These are phyloP conservation scores for Aspergillus campestris DNA, from an alignment of 495 filamentous ascomycete species.

Conservation along the genomic window DNA sequence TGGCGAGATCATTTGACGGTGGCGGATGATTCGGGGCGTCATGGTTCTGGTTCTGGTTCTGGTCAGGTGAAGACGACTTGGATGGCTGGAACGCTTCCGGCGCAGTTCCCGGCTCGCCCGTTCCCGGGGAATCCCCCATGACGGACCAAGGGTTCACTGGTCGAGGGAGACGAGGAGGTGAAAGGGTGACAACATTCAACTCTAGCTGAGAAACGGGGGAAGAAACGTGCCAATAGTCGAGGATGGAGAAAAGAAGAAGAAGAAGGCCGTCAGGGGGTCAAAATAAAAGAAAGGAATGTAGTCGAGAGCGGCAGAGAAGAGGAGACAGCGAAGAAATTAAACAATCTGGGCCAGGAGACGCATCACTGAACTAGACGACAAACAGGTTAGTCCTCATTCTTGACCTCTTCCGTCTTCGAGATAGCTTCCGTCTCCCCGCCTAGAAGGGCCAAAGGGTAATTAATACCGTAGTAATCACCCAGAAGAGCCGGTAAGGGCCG, in stretches of 20 bases:
- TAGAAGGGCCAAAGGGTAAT: too few species aligned
- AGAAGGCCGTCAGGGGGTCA: neutral
- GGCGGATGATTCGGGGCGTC: constrained; percentile 1
- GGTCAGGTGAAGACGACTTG: too few species aligned
- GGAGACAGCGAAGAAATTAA: neutral
- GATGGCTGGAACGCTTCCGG: constrained; percentile 27
- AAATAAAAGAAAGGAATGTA: neutral
- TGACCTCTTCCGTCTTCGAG: too few species aligned
- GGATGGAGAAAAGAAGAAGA: neutral
- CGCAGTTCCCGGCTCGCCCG: constrained; percentile 21
- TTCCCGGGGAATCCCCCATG: constrained; percentile 32
- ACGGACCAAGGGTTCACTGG: constrained; percentile 19
- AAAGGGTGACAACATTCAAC: neutral
- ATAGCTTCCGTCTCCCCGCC: too few species aligned
- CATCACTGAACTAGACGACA: too few species aligned
- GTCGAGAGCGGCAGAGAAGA: constrained; percentile 1
- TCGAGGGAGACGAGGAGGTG: too few species aligned
- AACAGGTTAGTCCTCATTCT: neutral
- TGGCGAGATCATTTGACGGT: neutral
- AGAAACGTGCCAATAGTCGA: neutral
- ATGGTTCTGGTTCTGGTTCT: too few species aligned
- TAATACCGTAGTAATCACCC: too few species aligned
- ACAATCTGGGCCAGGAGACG: neutral
- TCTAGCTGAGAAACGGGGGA: neutral
- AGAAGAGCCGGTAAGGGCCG: too few species aligned